These are phyloP conservation scores for Excoecaria cochinchinensis DNA, from an alignment of 345 rosid species.

Conservation along the genomic window DNA sequence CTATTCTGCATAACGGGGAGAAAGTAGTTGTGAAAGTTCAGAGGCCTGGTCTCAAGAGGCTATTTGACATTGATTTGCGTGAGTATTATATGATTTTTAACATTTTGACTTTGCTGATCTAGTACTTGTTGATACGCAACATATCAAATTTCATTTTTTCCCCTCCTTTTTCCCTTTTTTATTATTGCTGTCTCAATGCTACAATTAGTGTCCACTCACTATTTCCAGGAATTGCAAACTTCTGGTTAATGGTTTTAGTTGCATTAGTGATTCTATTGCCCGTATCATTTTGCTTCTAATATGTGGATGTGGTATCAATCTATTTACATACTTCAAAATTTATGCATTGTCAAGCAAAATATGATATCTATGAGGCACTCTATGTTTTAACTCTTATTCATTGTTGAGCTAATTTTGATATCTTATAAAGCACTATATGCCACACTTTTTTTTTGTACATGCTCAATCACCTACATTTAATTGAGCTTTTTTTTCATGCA, in stretches of 20 bases:
- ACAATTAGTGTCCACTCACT: no score
- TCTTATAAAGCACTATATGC: background rate
- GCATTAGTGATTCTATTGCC: no score
- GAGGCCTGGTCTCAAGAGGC: constrained; percentile 92
- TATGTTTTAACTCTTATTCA: background rate
- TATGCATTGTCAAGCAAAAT: no score
- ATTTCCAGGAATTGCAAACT: no score
- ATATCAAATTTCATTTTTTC: background rate
- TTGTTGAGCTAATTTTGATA: constrained; percentile 5
- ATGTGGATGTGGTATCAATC: no score
- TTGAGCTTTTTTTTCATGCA: background rate
- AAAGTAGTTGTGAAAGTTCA: constrained; percentile 89
- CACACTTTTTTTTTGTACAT: background rate
- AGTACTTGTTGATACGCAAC: background rate
- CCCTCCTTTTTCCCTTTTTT: no score
- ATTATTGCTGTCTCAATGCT: no score
- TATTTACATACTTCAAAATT: no score
- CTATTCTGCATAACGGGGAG: constrained; percentile 86
- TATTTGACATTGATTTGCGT: constrained; percentile 90
- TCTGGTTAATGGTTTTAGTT: no score
- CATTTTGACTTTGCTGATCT: background rate
- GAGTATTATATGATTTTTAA: constrained; percentile 29
- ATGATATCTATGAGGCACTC: no score
- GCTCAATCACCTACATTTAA: background rate
- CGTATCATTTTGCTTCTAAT: no score